Evolutionary conservation across 257 asterid genomes (phyloP).

Genomic region (Sherardia arvensis): DNA sequence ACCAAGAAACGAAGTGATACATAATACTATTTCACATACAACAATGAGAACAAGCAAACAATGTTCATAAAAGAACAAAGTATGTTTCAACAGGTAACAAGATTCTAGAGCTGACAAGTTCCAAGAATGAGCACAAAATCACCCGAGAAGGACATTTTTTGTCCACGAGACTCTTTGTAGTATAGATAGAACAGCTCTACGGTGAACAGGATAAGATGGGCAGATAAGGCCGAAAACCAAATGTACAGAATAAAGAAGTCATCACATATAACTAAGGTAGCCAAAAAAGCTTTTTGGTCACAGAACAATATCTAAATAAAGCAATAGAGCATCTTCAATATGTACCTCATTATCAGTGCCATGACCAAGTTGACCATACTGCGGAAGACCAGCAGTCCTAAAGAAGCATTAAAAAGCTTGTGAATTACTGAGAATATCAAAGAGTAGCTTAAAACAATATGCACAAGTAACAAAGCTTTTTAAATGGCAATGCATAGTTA

Average conservation of each 20-base stretch:
- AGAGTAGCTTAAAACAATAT: neutral
- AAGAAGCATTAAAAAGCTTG: constrained; percentile 13
- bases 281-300: neutral
- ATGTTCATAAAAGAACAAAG: neutral
- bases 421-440: neutral
- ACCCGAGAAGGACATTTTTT: neutral
- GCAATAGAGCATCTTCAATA: neutral
- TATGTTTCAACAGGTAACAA: neutral
- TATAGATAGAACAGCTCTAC: neutral
- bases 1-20: neutral
- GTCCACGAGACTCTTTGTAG: neutral
- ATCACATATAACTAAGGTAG: neutral
- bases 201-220: neutral
- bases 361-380: constrained; percentile 97
- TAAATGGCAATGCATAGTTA: neutral
- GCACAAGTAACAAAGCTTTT: neutral
- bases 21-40: no score
- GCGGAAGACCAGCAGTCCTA: constrained; percentile 98
- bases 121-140: neutral
- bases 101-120: neutral
- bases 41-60: neutral
- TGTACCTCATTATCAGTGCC: constrained; percentile 89
- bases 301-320: neutral
- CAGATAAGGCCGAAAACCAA: neutral
- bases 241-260: neutral